A percentile compares a stretch with the other conserved stretches of the same genome.
Evolutionary conservation across 495 filamentous ascomycete species (phyloP).

Genomic region (Penicillium desertorum): DNA sequence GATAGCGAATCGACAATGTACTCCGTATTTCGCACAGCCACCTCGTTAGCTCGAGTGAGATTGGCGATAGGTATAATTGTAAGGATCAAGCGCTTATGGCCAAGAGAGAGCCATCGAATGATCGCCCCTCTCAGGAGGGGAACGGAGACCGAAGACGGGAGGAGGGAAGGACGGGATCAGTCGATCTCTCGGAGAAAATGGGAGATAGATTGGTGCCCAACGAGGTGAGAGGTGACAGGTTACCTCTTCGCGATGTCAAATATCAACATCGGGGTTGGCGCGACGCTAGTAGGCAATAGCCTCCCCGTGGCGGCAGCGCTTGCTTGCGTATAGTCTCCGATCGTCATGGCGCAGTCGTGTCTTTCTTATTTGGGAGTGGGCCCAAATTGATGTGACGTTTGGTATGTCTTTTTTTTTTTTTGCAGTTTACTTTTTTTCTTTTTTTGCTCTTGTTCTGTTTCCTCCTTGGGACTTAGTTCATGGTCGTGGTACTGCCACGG

Average conservation of each 20-base stretch:
- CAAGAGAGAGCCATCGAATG: not conserved
- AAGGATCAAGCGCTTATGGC: not conserved
- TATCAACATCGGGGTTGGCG: constrained; percentile 23
- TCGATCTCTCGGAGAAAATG: not conserved
- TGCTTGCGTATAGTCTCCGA: constrained; percentile 5
- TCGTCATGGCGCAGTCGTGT: constrained; percentile 8
- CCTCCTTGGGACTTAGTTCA: constrained; percentile 17
- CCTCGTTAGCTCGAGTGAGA: not conserved
- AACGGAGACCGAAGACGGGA: not conserved
- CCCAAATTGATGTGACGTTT: not conserved
- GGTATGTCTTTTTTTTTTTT: not conserved
- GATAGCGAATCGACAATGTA: not conserved
- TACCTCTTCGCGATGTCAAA: constrained; percentile 15
- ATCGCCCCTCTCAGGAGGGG: not conserved
- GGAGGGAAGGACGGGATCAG: not conserved
- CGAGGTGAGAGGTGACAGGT: constrained; percentile 12
- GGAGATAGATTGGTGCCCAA: not conserved
- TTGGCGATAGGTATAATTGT: not conserved
- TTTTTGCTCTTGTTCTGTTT: not conserved
- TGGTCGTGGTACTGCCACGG: constrained; percentile 25
- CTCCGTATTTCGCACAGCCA: not conserved
- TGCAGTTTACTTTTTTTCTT: not conserved
- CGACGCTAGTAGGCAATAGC: constrained; percentile 34
- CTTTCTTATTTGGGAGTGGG: not conserved
- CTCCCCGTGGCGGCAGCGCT: constrained; percentile 16